phyloP scores from a whole-genome alignment of 1,139 yeast genomes.

The Sugiyamaella japonica region DNA sequence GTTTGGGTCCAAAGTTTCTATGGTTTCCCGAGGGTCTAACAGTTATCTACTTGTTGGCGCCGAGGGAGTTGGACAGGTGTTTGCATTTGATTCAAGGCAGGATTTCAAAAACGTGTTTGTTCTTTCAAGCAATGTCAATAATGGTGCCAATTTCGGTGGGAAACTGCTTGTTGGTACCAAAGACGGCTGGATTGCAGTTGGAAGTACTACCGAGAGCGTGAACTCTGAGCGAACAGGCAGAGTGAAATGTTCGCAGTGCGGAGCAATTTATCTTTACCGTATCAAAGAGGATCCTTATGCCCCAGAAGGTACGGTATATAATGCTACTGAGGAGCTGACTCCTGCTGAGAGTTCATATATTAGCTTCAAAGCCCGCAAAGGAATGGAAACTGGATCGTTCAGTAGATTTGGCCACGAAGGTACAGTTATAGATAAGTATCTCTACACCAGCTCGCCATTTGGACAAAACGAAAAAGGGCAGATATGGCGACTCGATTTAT shows the following conservation, averaged over 20 bases:
- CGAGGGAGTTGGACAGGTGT: slow-evolving; percentile 36
- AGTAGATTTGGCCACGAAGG: slow-evolving; percentile 43
- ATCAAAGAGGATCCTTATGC: slow-evolving; percentile 24
- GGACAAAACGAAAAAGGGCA: slow-evolving; percentile 46
- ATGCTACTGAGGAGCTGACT: slow-evolving; percentile 8
- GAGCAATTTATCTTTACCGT: slow-evolving; percentile 44
- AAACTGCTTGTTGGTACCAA: slow-evolving; percentile 29
- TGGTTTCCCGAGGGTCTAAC: slow-evolving; percentile 19
- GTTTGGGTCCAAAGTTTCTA: slow-evolving; percentile 34
- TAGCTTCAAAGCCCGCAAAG: slow-evolving; percentile 16
- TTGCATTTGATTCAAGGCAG: slow-evolving; percentile 29
- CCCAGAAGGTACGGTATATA: slow-evolving; percentile 2
- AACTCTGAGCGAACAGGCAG: slow-evolving; percentile 20
- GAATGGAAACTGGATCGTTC: slow-evolving; percentile 23
- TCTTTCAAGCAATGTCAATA: slow-evolving; percentile 20
- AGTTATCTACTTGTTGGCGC: slow-evolving; percentile 35
- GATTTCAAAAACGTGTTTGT: slow-evolving; percentile 22
- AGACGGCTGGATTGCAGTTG: slow-evolving; percentile 35
- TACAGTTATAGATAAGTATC: slow-evolving; percentile 28
- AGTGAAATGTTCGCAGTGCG: slow-evolving; percentile 39
- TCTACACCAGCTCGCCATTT: slow-evolving; percentile 46
- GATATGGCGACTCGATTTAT: slow-evolving; percentile 44
- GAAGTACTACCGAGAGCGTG: slow-evolving; percentile 27
- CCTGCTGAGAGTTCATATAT: slow-evolving; percentile 3
- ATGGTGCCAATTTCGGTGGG: slow-evolving; percentile 36